Conservation (phyloP, 768 basidiomycete genomes). For the Mycena capillaripes region DNA sequence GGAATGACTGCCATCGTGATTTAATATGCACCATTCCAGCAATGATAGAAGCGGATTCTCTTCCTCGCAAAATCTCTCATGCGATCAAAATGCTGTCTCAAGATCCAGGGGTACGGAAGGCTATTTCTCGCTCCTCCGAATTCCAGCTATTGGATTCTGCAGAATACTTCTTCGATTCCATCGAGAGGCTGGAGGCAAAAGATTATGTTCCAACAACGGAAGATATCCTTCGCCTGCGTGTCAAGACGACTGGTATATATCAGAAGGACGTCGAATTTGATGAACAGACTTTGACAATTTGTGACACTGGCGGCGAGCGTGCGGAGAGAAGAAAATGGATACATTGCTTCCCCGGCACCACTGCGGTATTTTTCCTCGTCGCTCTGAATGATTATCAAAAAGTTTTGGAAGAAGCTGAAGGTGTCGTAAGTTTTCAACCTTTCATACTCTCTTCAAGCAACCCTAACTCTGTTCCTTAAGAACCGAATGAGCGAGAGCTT, state of each 20-base stretch:
- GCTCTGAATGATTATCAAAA: conserved; percentile 16
- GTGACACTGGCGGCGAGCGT: conserved; percentile 7
- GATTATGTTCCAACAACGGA: conserved; percentile 11
- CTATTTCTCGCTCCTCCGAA: conserved; percentile 1
- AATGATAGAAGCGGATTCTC: background rate
- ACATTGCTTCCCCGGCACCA: conserved; percentile 6
- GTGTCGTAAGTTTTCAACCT: background rate
- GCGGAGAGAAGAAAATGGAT: conserved; percentile 6
- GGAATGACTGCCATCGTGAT: background rate
- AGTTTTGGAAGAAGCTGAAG: background rate
- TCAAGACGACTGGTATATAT: conserved; percentile 8
- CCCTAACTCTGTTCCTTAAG: conserved; percentile 4
- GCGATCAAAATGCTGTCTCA: conserved; percentile 17
- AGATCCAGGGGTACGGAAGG: conserved; percentile 5
- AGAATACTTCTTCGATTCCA: conserved; percentile 12
- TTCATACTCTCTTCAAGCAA: conserved; percentile 9
- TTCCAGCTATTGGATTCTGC: conserved; percentile 3
- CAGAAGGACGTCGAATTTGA: conserved; percentile 5
- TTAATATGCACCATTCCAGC: background rate
- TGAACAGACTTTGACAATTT: conserved; percentile 10
- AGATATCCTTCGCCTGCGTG: conserved; percentile 13
- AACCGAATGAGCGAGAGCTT: conserved; percentile 7
- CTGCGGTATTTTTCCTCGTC: conserved; percentile 5
- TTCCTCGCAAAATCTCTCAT: background rate
- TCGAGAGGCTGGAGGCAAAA: conserved; percentile 9